Conservation (phyloP, 2,329 filamentous ascomycete genomes). For the Simplicillium aogashimaense region DNA sequence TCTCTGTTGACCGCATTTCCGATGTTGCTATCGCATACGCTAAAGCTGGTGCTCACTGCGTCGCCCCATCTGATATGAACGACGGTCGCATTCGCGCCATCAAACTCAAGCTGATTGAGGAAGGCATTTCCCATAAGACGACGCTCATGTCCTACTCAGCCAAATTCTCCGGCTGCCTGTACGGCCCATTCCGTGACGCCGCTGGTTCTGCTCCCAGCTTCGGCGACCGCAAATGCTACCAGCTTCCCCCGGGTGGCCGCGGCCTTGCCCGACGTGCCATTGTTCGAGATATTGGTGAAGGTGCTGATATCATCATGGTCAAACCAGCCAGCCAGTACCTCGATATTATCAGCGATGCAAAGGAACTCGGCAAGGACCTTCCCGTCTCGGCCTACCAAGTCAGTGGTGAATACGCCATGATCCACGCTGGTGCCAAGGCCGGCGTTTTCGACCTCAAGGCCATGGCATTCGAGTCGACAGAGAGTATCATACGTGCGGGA, state of each 20-base stretch:
- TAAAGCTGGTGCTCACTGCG: constrained; percentile 89
- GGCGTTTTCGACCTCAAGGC: constrained; percentile 91
- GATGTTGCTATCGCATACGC: constrained; percentile 98
- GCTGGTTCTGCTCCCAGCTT: constrained; percentile 86
- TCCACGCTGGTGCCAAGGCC: constrained; percentile 88
- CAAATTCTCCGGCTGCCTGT: constrained; percentile 94
- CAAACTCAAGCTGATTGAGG: constrained; percentile 94
- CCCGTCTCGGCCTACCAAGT: constrained; percentile 96
- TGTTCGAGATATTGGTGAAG: constrained; percentile 79
- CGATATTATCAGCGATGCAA: constrained; percentile 95
- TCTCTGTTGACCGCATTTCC: constrained; percentile 88
- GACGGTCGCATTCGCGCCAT: constrained; percentile 95
- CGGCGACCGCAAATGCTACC: constrained; percentile 93
- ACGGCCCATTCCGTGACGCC: constrained; percentile 94
- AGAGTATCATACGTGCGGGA: constrained; percentile 86
- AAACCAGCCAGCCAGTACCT: constrained; percentile 94
- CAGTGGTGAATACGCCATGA: constrained; percentile 95
- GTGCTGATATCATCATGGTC: constrained; percentile 98
- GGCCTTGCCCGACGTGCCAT: constrained; percentile 89
- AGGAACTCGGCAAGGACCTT: constrained; percentile 84
- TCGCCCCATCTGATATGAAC: constrained; percentile 98
- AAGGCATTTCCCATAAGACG: constrained; percentile 82
- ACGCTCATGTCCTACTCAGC: constrained; percentile 96
- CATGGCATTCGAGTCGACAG: constrained; percentile 91
- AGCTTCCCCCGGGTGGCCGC: constrained; percentile 84